Evolutionary conservation across 2,329 filamentous ascomycete genomes (phyloP).

Genomic region (Trichoderma polysporum): DNA sequence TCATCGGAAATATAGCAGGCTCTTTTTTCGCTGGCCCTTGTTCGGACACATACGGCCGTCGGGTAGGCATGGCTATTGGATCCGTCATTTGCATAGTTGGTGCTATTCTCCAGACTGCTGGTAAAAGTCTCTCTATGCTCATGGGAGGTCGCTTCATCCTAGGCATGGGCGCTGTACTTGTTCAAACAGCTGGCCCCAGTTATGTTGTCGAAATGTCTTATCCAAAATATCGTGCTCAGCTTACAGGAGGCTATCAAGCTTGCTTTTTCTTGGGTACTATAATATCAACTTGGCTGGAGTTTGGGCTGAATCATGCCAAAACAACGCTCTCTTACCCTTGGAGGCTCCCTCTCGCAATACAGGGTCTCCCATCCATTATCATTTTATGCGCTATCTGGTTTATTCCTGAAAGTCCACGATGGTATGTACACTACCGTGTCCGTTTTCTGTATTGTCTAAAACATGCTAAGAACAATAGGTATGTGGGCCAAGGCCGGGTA

Average conservation of each 20-base stretch:
- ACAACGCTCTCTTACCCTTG: background rate
- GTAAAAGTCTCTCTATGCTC: background rate
- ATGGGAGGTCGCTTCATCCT: constrained; percentile 2
- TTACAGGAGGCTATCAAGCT: constrained; percentile 1
- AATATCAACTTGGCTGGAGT: background rate
- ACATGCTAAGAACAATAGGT: background rate
- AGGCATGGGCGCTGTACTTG: constrained; percentile 5
- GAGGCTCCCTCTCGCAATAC: background rate
- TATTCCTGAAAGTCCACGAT: background rate
- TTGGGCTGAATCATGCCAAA: constrained; percentile 1
- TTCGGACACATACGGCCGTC: constrained; percentile 1
- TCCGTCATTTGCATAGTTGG: background rate
- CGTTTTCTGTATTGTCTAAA: background rate
- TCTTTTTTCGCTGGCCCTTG: background rate
- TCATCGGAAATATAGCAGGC: constrained; percentile 3
- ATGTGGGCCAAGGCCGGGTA: background rate
- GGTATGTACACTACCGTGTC: background rate
- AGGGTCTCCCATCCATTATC: background rate
- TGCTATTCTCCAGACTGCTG: background rate
- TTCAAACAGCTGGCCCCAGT: background rate
- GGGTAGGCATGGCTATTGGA: background rate
- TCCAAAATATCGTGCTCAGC: constrained; percentile 4
- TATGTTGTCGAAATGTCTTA: constrained; percentile 7
- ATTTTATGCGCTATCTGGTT: background rate
- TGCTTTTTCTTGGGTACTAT: constrained; percentile 5